These are phyloP conservation scores for Hortaea sp. DNA, from an alignment of 2,329 filamentous ascomycete genomes.

Conservation along the genomic window DNA sequence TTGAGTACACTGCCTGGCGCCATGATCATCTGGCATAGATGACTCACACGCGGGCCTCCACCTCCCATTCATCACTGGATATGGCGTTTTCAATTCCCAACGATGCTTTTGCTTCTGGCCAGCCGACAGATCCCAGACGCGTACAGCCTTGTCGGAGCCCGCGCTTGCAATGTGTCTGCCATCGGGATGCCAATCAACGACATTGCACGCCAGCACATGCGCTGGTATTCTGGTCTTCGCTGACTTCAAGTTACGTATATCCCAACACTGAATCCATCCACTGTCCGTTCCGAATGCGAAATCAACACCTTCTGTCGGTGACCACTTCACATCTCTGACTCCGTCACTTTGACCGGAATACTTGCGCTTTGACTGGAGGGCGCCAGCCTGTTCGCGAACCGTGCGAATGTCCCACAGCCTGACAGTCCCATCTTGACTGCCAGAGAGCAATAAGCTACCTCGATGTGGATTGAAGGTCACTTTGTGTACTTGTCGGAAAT, in stretches of 20 bases:
- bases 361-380: constrained; percentile 44
- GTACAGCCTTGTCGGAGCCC: constrained; percentile 52
- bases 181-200: constrained; percentile 58
- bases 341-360: constrained; percentile 50
- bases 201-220: constrained; percentile 47
- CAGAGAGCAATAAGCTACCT: constrained; percentile 51
- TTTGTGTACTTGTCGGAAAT: constrained; percentile 55
- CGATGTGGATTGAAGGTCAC: constrained; percentile 55
- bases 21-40: constrained; percentile 40
- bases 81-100: constrained; percentile 49
- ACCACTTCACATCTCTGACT: constrained; percentile 56
- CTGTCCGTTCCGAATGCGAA: constrained; percentile 57
- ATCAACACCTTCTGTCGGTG: constrained; percentile 50
- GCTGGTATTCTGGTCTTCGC: constrained; percentile 52
- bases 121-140: constrained; percentile 54
- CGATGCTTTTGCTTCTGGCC: constrained; percentile 49
- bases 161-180: constrained; percentile 55
- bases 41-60: constrained; percentile 53
- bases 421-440: constrained; percentile 55
- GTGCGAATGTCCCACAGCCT: constrained; percentile 55
- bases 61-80: constrained; percentile 51
- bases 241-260: constrained; percentile 47
- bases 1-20: constrained; percentile 51
- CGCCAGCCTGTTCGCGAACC: constrained; percentile 34
- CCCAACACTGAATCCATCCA: constrained; percentile 55